These are phyloP conservation scores for Taphrina pruni DNA, from an alignment of 1,139 yeast genomes.

Conservation along the genomic window DNA sequence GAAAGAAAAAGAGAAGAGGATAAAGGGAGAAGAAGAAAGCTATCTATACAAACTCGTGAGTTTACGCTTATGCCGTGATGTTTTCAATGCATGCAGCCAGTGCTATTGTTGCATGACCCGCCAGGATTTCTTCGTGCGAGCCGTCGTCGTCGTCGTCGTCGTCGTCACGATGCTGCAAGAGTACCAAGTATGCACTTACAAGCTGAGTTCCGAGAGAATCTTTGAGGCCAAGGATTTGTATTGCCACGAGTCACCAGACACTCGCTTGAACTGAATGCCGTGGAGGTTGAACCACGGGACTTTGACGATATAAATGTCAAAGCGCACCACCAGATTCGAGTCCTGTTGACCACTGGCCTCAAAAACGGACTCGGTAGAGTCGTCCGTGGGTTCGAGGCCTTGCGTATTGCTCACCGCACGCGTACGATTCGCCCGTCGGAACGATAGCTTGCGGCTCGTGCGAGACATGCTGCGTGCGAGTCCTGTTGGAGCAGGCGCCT, in stretches of 20 bases:
- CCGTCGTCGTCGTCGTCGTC: no score
- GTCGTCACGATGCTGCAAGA: no score
- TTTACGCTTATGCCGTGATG: slow-evolving; percentile 16
- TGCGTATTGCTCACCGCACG: slow-evolving; percentile 18
- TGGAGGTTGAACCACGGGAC: slow-evolving; percentile 88
- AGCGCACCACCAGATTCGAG: slow-evolving; percentile 65
- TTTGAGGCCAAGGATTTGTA: slow-evolving; percentile 43
- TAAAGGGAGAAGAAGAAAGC: not conserved
- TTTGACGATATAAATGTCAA: slow-evolving; percentile 90
- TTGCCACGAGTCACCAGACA: slow-evolving; percentile 89
- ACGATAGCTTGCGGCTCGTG: slow-evolving; percentile 31
- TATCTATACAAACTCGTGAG: not conserved
- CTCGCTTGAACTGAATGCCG: slow-evolving; percentile 93
- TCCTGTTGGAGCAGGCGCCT: slow-evolving; percentile 17
- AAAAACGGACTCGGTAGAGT: slow-evolving; percentile 31
- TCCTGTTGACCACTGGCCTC: slow-evolving; percentile 17
- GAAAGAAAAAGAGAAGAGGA: no score
- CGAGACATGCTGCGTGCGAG: slow-evolving; percentile 24
- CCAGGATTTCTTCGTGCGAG: not conserved
- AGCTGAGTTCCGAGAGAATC: slow-evolving; percentile 39
- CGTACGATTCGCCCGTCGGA: slow-evolving; percentile 29
- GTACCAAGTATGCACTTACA: slow-evolving; percentile 1
- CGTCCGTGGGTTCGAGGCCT: slow-evolving; percentile 17
- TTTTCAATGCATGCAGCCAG: not conserved
- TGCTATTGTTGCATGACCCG: not conserved